Evolutionary conservation across 306 rosid species (phyloP).

Genomic region (Cucumis hystrix): DNA sequence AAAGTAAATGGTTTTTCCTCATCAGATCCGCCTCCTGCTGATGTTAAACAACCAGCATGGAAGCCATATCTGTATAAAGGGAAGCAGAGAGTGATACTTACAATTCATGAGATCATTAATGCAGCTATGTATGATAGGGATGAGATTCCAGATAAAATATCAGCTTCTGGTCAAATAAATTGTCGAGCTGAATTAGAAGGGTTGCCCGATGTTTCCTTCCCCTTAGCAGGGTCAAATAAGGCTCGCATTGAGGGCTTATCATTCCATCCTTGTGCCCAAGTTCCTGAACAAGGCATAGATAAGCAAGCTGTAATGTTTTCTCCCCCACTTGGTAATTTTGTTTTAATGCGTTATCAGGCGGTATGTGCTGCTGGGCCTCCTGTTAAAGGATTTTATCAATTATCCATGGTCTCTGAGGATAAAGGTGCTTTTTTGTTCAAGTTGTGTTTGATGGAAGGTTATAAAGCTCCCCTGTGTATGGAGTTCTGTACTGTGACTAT

Average conservation of each 20-base stretch:
- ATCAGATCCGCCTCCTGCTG: conserved; percentile 67
- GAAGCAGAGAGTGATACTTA: conserved; percentile 66
- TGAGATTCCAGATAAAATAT: conserved; percentile 77
- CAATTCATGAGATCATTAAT: conserved; percentile 64
- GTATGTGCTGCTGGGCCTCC: conserved; percentile 64
- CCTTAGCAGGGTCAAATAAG: conserved; percentile 44
- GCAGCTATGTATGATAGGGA: conserved; percentile 91
- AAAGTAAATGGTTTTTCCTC: conserved; percentile 75
- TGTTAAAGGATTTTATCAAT: conserved; percentile 76
- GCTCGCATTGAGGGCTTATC: conserved; percentile 56
- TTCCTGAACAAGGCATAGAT: conserved; percentile 75
- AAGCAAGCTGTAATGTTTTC: conserved; percentile 87
- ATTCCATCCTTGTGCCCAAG: conserved; percentile 79
- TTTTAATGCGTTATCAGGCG: conserved; percentile 77
- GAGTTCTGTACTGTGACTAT: conserved; percentile 76
- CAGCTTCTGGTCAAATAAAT: conserved; percentile 82
- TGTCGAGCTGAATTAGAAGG: conserved; percentile 92
- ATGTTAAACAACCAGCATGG: conserved; percentile 96
- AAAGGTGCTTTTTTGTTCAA: conserved; percentile 95
- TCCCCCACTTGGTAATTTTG: conserved; percentile 89
- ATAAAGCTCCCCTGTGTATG: conserved; percentile 75
- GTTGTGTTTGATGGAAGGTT: conserved; percentile 81
- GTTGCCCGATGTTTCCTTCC: conserved; percentile 89
- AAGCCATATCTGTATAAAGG: conserved; percentile 89
- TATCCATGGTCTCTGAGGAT: conserved; percentile 97